Evolutionary conservation across 441 rosid genomes (phyloP).

Genomic region (Bocquillonia castaneifolia): DNA sequence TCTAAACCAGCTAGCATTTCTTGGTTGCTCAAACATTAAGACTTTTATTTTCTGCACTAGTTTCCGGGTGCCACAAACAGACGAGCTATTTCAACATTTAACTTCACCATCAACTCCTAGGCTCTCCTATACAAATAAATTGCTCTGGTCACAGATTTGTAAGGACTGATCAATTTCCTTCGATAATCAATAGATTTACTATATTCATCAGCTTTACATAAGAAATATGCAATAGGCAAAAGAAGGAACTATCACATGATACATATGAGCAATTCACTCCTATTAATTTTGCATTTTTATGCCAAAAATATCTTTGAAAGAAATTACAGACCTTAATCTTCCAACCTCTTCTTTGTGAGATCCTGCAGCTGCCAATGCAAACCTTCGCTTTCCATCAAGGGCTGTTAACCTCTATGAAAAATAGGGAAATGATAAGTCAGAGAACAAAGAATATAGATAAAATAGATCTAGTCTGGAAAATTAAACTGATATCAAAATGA

Average conservation of each 20-base stretch:
- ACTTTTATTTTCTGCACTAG: background rate
- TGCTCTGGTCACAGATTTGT: background rate
- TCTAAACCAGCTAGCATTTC: background rate
- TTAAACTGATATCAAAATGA: conserved; percentile 11
- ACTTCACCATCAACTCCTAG: conserved; percentile 7
- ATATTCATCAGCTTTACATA: background rate
- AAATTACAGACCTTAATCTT: conserved; percentile 68
- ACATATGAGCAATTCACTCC: background rate
- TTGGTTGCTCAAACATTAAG: background rate
- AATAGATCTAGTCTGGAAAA: background rate
- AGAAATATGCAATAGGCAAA: no score
- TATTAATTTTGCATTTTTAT: background rate
- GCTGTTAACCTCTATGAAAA: conserved; percentile 81
- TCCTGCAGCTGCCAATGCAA: conserved; percentile 95
- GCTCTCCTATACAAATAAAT: background rate
- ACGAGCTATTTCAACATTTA: background rate
- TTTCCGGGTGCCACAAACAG: background rate
- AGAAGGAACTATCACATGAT: no score
- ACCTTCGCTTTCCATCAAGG: conserved; percentile 96
- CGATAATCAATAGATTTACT: background rate
- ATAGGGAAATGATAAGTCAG: conserved; percentile 18
- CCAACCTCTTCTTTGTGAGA: conserved; percentile 93
- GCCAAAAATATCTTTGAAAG: conserved; percentile 23
- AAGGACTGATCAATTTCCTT: background rate
- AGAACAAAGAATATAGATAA: conserved; percentile 8